Evolutionary conservation across 2,329 filamentous ascomycete species (phyloP).

Genomic region (Penicillium psychrosexuale): DNA sequence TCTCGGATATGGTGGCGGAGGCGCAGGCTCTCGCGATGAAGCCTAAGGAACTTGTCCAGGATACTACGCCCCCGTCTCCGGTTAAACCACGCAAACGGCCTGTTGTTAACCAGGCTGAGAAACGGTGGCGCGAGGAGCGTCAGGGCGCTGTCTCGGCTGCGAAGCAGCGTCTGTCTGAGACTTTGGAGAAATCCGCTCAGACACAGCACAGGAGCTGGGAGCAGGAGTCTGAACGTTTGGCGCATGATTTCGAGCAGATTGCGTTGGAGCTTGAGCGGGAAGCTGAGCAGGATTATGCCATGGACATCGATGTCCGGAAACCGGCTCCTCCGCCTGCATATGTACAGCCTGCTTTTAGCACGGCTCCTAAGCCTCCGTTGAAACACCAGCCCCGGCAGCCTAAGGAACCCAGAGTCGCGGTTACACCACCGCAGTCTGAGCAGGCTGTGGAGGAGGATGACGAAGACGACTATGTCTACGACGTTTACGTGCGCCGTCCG

Average conservation of each 20-base stretch:
- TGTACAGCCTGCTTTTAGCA: slow-evolving; percentile 1
- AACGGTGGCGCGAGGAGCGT: slow-evolving; percentile 37
- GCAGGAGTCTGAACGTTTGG: slow-evolving; percentile 43
- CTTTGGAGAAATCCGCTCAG: slow-evolving; percentile 37
- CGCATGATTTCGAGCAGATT: slow-evolving; percentile 42
- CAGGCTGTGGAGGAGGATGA: slow-evolving; percentile 36
- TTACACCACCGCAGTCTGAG: slow-evolving; percentile 1
- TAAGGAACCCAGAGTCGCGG: slow-evolving; percentile 24
- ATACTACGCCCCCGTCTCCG: background rate
- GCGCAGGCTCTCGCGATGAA: slow-evolving; percentile 4
- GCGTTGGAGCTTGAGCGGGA: slow-evolving; percentile 42
- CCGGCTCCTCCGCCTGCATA: background rate
- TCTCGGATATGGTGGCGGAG: slow-evolving; percentile 29
- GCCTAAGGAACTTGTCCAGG: slow-evolving; percentile 13
- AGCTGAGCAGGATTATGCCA: slow-evolving; percentile 11
- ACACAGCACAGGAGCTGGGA: slow-evolving; percentile 40
- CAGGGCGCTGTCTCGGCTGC: slow-evolving; percentile 35
- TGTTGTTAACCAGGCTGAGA: slow-evolving; percentile 42
- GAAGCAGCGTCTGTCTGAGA: slow-evolving; percentile 33
- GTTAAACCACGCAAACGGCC: slow-evolving; percentile 37
- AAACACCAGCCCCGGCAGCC: slow-evolving; percentile 40
- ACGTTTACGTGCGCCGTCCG: slow-evolving; percentile 57
- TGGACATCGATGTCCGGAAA: slow-evolving; percentile 18
- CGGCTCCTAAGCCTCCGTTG: slow-evolving; percentile 29
- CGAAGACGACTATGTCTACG: slow-evolving; percentile 59